Evolutionary conservation across 75 land plant species (phyloP).

Genomic region (Sequoiadendron giganteum): DNA sequence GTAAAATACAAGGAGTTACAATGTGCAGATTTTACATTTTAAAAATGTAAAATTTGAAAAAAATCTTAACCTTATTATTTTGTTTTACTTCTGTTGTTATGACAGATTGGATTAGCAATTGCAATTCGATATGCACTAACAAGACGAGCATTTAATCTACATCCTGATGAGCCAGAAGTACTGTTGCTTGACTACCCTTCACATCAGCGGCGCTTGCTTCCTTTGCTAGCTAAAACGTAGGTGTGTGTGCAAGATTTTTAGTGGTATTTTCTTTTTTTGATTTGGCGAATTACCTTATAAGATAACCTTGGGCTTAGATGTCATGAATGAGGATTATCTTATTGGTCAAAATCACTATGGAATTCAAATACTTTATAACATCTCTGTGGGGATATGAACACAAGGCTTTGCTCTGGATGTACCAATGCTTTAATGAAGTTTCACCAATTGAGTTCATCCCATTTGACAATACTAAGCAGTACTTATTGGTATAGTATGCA

Average conservation of each 20-base stretch:
- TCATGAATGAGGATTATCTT: too few species aligned
- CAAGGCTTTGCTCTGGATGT: too few species aligned
- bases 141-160: neutral
- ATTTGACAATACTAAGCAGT: too few species aligned
- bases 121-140: slow-evolving; percentile 82
- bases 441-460: too few species aligned
- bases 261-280: too few species aligned
- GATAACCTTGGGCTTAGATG: too few species aligned
- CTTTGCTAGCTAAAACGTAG: slow-evolving; percentile 89
- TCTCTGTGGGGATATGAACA: too few species aligned
- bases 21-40: neutral
- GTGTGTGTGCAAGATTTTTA: neutral
- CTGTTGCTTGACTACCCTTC: slow-evolving; percentile 92
- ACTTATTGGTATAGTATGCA: neutral
- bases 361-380: too few species aligned
- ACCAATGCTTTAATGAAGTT: too few species aligned
- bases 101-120: slow-evolving; percentile 76
- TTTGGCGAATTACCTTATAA: too few species aligned
- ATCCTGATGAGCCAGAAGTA: slow-evolving; percentile 64
- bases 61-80: neutral
- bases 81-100: neutral
- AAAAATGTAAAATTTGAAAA: neutral
- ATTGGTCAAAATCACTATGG: too few species aligned
- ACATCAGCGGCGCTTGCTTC: slow-evolving; percentile 85
- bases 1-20: slow-evolving; percentile 21